Conservation (phyloP, 768 basidiomycete genomes). For the Lentinula lateritia region DNA sequence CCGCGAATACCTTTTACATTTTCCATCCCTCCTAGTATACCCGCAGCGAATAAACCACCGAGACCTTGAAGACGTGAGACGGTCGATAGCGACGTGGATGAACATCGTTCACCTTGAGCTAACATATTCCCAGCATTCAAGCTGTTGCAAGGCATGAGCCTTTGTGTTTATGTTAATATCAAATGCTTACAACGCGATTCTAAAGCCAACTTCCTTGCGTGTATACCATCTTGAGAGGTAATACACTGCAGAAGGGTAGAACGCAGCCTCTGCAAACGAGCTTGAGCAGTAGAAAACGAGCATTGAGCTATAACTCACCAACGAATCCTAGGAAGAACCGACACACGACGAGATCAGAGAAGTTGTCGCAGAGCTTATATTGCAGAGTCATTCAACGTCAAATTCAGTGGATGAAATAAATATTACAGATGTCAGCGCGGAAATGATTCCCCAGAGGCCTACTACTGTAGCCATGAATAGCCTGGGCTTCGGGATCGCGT, state of each 20-base stretch:
- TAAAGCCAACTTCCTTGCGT: conserved; percentile 29
- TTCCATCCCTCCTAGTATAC: conserved; percentile 36
- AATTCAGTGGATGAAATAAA: not conserved
- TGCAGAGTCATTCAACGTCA: not conserved
- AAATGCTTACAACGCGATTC: conserved; percentile 26
- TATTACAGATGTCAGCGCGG: conserved; percentile 27
- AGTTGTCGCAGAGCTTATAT: conserved; percentile 17
- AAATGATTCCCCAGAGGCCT: conserved; percentile 30
- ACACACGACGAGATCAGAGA: conserved; percentile 15
- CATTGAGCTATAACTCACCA: conserved; percentile 4
- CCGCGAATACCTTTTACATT: conserved; percentile 30
- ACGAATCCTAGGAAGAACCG: conserved; percentile 39
- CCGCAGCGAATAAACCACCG: conserved; percentile 34
- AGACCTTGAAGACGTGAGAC: not conserved
- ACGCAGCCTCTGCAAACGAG: conserved; percentile 15
- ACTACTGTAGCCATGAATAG: conserved; percentile 20
- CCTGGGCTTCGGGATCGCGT: conserved; percentile 23
- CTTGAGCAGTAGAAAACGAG: not conserved
- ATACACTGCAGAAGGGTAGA: conserved; percentile 23
- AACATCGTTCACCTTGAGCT: conserved; percentile 24
- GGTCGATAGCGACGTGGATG: not conserved
- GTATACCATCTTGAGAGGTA: conserved; percentile 34
- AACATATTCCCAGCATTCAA: conserved; percentile 12
- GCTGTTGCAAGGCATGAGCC: not conserved
- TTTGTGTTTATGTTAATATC: conserved; percentile 29